Evolutionary conservation across 805 yeast genomes (phyloP), one percentile per base, ranked within the genome.

Genomic region (Starmerella floris): DNA sequence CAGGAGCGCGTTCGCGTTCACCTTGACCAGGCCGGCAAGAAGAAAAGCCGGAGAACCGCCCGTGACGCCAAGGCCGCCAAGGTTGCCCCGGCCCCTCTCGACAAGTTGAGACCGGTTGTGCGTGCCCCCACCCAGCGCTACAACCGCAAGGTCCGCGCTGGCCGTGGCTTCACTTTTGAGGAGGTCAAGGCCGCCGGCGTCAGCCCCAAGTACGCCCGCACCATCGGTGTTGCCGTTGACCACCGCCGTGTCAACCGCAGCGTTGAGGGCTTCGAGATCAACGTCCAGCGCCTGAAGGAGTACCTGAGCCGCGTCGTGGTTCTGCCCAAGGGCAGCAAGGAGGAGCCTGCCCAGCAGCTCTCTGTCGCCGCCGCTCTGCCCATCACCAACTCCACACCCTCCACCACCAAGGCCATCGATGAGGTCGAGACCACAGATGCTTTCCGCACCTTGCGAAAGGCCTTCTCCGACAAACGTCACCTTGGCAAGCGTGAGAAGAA

Each of bases 11-110:
- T 91, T 78, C 83, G 77, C 70, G 95, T 84, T 64, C 98, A 93
- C 85, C 82, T 91, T 68, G 96, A 91, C 88, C 98, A 91, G 78
- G 95, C 98, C 66, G 98, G 98, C 70, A 85, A 88, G 80, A 91
- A 91, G 80, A 85, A 73, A 65, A 79, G 94, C 56, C 85, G 98
- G 80, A 82, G 98, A 76, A 74, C 73, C 58, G 81, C 95, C 58
- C 84, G 98, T 74, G 80, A 83, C 66, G 63, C 79, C 62, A 87
- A 82, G 76, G 94, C 95, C 62, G 95, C 95, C 62, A 73, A 73
- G 67, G 71, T 80, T 61, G 97, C 98, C 63, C 98, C 98, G 74
- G 87, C 83, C 68, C 98, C 98, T 63, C 73, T 91, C 67, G 98
- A 91, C 68, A 69, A 78, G 57, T 78, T 91, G 67, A 83, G 96